Conservation (phyloP, 176 grass and related monocot genomes). For the Thinopyrum elongatum region DNA sequence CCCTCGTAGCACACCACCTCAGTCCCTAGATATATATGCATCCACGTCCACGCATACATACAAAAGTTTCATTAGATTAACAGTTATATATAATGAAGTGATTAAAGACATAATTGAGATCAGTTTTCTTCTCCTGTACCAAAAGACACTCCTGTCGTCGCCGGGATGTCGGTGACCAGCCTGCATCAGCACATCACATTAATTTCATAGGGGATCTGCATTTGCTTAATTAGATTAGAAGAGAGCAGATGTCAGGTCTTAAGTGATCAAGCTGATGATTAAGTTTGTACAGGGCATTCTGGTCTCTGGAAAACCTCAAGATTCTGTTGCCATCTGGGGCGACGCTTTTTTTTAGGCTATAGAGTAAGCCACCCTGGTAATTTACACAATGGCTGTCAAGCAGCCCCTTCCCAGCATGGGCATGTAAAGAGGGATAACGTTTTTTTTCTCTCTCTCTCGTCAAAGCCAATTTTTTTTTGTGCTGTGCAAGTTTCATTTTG, state of each 20-base stretch:
- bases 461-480: not conserved
- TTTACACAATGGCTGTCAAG: not conserved
- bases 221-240: not conserved
- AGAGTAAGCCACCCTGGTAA: not conserved
- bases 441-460: no score
- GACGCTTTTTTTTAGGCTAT: not conserved
- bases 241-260: not conserved
- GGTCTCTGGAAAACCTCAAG: not conserved
- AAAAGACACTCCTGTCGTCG: slow-evolving; percentile 53
- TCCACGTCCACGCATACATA: not conserved
- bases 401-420: not conserved
- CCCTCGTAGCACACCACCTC: slow-evolving; percentile 71
- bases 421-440: not conserved
- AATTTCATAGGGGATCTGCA: not conserved
- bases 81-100: not conserved
- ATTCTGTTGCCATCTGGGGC: not conserved
- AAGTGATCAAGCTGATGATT: not conserved
- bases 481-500: not conserved
- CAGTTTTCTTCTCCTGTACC: slow-evolving; percentile 34
- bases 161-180: slow-evolving; percentile 89
- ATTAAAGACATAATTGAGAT: not conserved
- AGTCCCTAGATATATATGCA: slow-evolving; percentile 21
- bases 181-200: slow-evolving; percentile 32
- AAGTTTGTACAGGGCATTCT: not conserved
- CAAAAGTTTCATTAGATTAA: not conserved